phyloP scores from a whole-genome alignment of 495 filamentous ascomycete species.

The Penicillium soppii region DNA sequence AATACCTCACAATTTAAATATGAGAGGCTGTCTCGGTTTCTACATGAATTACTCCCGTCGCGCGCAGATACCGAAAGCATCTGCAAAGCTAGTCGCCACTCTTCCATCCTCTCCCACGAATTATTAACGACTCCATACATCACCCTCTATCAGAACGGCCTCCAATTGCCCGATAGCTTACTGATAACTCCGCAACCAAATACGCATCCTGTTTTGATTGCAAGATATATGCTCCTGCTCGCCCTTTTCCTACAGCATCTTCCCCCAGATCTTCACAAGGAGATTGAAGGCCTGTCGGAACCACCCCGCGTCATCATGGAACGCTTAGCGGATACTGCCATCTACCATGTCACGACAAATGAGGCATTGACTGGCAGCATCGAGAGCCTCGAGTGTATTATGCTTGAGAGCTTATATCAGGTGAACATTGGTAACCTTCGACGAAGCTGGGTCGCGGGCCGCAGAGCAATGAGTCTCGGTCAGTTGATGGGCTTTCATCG shows the following conservation, averaged over 20 bases:
- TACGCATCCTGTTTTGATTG: conserved; percentile 22
- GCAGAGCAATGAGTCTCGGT: conserved; percentile 42
- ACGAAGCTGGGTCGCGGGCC: conserved; percentile 33
- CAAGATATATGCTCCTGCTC: conserved; percentile 16
- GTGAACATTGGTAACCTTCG: conserved; percentile 45
- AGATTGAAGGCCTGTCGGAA: conserved; percentile 11
- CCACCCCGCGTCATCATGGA: conserved; percentile 10
- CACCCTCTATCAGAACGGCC: conserved; percentile 11
- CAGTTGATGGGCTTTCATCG: conserved; percentile 49
- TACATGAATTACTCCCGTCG: conserved; percentile 12
- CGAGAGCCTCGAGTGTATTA: conserved; percentile 46
- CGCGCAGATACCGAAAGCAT: conserved; percentile 12
- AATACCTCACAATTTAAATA: background rate
- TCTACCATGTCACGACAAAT: conserved; percentile 15
- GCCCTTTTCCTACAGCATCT: conserved; percentile 21
- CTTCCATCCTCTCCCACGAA: background rate
- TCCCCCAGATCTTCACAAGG: conserved; percentile 9
- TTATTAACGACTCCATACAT: conserved; percentile 17
- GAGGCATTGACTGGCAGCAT: conserved; percentile 15
- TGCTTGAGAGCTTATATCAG: conserved; percentile 43
- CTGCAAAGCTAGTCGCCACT: conserved; percentile 4
- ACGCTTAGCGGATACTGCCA: conserved; percentile 13
- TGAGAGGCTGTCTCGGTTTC: conserved; percentile 6
- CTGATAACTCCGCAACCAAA: conserved; percentile 9
- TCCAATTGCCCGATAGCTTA: conserved; percentile 3